A percentile compares a stretch with the other conserved stretches of the same genome.
Evolutionary conservation across 2,329 filamentous ascomycete species (phyloP).

Genomic region (Pestalotiopsis sp.): DNA sequence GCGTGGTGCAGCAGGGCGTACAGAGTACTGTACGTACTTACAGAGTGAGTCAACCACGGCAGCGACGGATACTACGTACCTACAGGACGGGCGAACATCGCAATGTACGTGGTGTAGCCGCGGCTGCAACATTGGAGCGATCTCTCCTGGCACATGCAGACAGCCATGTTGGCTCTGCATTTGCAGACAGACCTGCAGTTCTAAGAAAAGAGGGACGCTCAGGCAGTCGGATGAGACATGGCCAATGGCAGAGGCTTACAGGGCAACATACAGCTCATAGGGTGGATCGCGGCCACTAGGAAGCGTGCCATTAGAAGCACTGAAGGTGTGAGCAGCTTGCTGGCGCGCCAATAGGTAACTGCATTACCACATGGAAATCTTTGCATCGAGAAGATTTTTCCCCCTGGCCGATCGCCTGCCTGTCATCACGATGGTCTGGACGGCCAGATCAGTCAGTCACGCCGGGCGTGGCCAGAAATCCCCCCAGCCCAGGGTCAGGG

Average conservation of each 20-base stretch:
- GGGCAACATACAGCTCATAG: neutral
- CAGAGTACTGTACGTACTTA: neutral
- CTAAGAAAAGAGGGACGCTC: neutral
- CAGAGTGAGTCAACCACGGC: neutral
- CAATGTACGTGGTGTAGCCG: neutral
- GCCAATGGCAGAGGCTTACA: neutral
- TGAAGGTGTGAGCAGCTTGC: neutral
- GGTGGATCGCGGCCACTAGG: slow-evolving; percentile 6
- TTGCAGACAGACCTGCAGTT: neutral
- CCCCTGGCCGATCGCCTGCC: slow-evolving; percentile 9
- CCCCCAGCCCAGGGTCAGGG: neutral
- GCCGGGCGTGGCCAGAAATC: neutral
- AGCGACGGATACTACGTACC: neutral
- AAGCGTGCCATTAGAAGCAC: slow-evolving; percentile 4
- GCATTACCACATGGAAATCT: slow-evolving; percentile 4
- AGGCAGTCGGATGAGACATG: neutral
- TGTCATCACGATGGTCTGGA: neutral
- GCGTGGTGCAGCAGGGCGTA: neutral
- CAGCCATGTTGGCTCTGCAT: neutral
- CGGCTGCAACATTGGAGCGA: neutral
- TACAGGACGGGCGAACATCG: neutral
- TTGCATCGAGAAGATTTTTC: neutral
- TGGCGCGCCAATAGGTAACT: neutral
- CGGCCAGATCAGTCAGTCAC: neutral
- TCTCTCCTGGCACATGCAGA: neutral